Percentiles rank a stretch among this genome's conserved stretches.
phyloP scores from a whole-genome alignment of 2,329 filamentous ascomycete species.

The Neoarthrinium moseri region DNA sequence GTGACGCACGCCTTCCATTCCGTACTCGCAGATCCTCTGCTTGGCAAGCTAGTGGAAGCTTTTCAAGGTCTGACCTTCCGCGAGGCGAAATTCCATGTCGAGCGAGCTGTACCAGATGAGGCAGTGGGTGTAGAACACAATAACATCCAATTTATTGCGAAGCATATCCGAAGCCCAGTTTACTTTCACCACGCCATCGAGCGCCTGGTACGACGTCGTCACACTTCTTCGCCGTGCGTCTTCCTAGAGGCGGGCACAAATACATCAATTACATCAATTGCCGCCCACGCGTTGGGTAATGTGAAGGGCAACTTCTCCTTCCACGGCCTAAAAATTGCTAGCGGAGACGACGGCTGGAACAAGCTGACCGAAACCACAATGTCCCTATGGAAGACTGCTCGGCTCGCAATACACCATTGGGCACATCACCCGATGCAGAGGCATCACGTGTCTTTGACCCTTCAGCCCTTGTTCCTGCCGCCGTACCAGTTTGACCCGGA shows the following conservation, averaged over 20 bases:
- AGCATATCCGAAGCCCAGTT: constrained; percentile 15
- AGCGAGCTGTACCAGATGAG: constrained; percentile 17
- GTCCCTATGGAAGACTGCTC: constrained; percentile 8
- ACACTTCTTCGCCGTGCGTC: constrained; percentile 4
- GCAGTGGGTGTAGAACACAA: constrained; percentile 5
- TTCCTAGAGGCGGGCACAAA: constrained; percentile 17
- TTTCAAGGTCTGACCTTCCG: constrained; percentile 18
- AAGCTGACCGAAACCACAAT: constrained; percentile 7
- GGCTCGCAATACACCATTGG: constrained; percentile 9
- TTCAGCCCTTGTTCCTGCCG: constrained; percentile 18
- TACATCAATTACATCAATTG: constrained; percentile 13
- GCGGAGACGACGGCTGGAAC: constrained; percentile 7
- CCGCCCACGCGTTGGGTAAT: constrained; percentile 9
- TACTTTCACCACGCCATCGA: constrained; percentile 15
- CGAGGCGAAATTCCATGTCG: constrained; percentile 20
- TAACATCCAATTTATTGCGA: constrained; percentile 9
- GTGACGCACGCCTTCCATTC: constrained; percentile 24
- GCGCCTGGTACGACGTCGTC: constrained; percentile 6
- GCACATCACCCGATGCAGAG: constrained; percentile 8
- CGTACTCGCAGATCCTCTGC: constrained; percentile 26
- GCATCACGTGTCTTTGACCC: no score
- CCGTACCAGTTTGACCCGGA: constrained; percentile 33
- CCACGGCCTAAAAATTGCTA: neutral
- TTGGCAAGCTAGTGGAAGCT: constrained; percentile 21
- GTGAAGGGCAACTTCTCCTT: no score